These are phyloP conservation scores for Chlorella sp. DNA, from an alignment of 139 green algal species.

Conservation along the genomic window DNA sequence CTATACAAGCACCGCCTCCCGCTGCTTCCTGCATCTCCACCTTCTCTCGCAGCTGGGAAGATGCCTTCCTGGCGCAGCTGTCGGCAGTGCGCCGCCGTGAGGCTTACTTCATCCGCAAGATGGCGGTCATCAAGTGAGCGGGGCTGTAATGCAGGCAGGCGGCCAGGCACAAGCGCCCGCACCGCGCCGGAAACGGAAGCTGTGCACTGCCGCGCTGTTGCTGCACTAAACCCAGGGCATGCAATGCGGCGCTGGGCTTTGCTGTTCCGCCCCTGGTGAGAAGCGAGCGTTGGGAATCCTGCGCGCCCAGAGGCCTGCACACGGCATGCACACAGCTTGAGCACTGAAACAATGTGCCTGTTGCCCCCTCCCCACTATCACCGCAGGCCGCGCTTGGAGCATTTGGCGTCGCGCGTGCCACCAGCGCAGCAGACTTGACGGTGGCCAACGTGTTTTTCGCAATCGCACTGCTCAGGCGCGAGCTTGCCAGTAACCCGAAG, in stretches of 20 bases:
- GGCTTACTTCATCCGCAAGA: constrained; percentile 46
- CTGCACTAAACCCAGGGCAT: too few species aligned
- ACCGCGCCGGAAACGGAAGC: too few species aligned
- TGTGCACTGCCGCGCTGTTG: too few species aligned
- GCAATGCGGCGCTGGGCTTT: constrained; percentile 72
- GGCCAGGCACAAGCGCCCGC: too few species aligned
- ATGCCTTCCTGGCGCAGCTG: constrained; percentile 45
- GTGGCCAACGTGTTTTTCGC: constrained; percentile 74
- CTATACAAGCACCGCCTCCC: not conserved
- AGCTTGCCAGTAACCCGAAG: too few species aligned
- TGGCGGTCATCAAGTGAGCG: constrained; percentile 71
- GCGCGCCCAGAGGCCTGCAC: too few species aligned
- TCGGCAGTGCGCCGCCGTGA: constrained; percentile 50
- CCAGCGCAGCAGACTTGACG: constrained; percentile 38
- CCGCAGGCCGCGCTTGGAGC: constrained; percentile 53
- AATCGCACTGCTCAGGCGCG: constrained; percentile 51
- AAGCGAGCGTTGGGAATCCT: too few species aligned
- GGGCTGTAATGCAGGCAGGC: too few species aligned
- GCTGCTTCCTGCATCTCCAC: not conserved
- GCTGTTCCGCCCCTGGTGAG: constrained; percentile 73
- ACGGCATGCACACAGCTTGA: too few species aligned
- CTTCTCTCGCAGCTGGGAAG: constrained; percentile 54
- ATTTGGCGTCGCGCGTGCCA: constrained; percentile 58
- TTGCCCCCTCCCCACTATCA: not conserved
- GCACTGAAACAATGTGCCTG: too few species aligned